Evolutionary conservation across 2,329 filamentous ascomycete genomes (phyloP), one percentile per base, ranked within the genome.

Genomic region (Metarhizium guizhouense): DNA sequence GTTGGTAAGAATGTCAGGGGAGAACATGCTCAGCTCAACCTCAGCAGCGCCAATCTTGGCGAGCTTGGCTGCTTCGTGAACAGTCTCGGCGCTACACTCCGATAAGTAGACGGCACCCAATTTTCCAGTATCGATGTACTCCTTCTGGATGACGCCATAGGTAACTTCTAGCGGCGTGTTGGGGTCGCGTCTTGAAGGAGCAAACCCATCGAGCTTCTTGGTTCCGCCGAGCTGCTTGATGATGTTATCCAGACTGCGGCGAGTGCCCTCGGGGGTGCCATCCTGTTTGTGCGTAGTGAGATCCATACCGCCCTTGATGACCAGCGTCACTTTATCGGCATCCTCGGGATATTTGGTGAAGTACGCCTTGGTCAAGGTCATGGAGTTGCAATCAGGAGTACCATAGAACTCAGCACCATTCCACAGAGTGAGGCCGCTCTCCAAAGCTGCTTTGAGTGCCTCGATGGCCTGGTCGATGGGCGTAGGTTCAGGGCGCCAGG

Each of bases 371-470:
- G 88, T 68, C 10, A 87, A 69, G 36, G 79, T 77, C 63, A 85
- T 82, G 63, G 67, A 72, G 70, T 86, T 85, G 63, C 75, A 75
- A 20, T 80, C 73, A 1, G 78, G 76, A 0, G 74, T 71, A 43
- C 85, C 85, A 69, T 88, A 88, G 64, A 87, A 79, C 64, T 86
- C 82, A 59, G 76, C 84, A 42, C 74, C 83, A 62, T 85, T 86
- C 82, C 83, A 87, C 55, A 78, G 72, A 58, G 70, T 77, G 62
- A 69, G 70, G 55, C 76, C 73, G 11, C 65, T 65, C 29, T 68
- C 60, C 13, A 84, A 65, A 6, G 82, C 72, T 18, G 78, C 74
- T 60, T 78, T 78, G 68, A 87, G 74, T 11, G 80, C 77, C 47
- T 76, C 76, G 58, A 84, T 54, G 29, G 77, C 72, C 58, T 79